A percentile compares a stretch with the other conserved stretches of the same genome.
These are phyloP conservation scores for Mentha longifolia DNA, from an alignment of 257 asterid genomes.

Conservation along the genomic window DNA sequence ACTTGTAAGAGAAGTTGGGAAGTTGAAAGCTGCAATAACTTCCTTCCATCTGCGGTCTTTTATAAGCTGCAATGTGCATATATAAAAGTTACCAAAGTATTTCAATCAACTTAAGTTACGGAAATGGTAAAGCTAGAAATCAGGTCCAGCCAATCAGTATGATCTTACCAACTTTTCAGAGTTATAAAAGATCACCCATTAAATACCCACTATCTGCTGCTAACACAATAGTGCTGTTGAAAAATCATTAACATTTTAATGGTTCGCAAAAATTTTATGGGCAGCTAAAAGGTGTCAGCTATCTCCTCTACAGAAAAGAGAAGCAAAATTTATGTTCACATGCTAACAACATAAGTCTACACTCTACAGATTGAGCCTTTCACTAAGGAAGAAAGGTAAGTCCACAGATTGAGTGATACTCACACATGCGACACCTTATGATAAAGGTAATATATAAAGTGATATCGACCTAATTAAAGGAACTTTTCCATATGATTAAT, in stretches of 20 bases:
- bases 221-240: slow-evolving; percentile 4
- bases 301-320: slow-evolving; percentile 5
- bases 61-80: slow-evolving; percentile 60
- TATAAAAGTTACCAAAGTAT: slow-evolving; percentile 20
- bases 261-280: background rate
- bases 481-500: background rate
- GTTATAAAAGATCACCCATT: slow-evolving; percentile 17
- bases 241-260: background rate
- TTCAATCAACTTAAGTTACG: background rate
- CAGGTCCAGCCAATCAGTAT: slow-evolving; percentile 27
- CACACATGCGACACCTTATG: background rate
- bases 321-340: background rate
- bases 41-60: slow-evolving; percentile 94
- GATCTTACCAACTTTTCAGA: slow-evolving; percentile 24
- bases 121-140: slow-evolving; percentile 7
- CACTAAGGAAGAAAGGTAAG: slow-evolving; percentile 15
- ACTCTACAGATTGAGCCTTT: slow-evolving; percentile 1
- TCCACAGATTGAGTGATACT: background rate
- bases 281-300: slow-evolving; percentile 1
- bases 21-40: slow-evolving; percentile 70
- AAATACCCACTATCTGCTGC: slow-evolving; percentile 26
- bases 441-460: too few species aligned
- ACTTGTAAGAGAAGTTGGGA: slow-evolving; percentile 83
- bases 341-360: background rate
- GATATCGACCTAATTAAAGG: background rate